Base-by-base conservation (phyloP, 2,329 filamentous ascomycete genomes). In the Colletotrichum simmondsii region DNA sequence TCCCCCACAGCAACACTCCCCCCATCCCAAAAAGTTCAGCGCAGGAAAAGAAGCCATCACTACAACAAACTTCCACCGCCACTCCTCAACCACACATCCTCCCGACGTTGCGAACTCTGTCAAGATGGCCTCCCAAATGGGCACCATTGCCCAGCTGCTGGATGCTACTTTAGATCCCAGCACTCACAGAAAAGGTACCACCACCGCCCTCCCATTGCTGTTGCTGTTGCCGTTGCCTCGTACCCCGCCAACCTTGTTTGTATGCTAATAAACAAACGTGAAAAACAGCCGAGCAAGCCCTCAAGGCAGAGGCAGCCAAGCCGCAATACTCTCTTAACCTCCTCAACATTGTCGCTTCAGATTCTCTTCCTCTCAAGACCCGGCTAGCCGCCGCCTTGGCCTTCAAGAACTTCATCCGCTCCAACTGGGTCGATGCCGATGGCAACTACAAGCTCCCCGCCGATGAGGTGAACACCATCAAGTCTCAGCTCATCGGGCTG, bases 361-460 rank as follows among this genome's bases (percentile, higher is more conserved):
- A 92, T 70, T 86, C 89, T 54, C 90, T 93, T 75, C 92, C 94
- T 53, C 85, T 88, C 76, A 96, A 94, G 78, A 97, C 94, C 74
- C 92, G 97, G 75, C 91, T 99, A 54, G 91, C 96, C 7, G 94
- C 94, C 78, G 94, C 97, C 32, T 89, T 99, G 73, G 97, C 94
- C 86, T 99, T 99, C 90, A 99, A 99, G 86, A 99, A 99, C 87
- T 97, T 98, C 83, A 95, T 99, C 80, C 93, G 94, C 83, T 91
- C 93, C 80, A 97, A 95, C 87, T 99, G 97, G 91, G 94, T 95
- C 11, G 94, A 98, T 83, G 96, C 98, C 80, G 94, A 98, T 84
- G 95, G 97, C 80, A 93, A 93, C 82, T 97, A 99, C 87, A 97
- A 95, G 85, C 90, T 99, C 49, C 91, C 94, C 14, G 82, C 88